Conservation (phyloP, 495 filamentous ascomycete species). For the Penicillium egyptiacum region DNA sequence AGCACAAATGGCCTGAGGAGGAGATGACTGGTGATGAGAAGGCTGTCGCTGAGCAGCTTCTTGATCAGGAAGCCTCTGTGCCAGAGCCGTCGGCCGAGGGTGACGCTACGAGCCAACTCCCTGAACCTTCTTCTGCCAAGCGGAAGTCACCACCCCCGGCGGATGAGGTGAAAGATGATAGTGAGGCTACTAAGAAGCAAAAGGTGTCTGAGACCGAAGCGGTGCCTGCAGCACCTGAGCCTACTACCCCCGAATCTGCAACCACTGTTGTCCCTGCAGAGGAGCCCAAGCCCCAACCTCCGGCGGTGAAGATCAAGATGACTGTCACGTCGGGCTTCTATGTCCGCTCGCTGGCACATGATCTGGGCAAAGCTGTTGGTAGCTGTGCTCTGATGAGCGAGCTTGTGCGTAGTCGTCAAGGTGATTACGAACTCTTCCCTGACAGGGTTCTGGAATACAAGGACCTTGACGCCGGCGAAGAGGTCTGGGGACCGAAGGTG, state of each 20-base stretch:
- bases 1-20: conserved; percentile 67
- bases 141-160: conserved; percentile 38
- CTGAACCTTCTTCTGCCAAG: conserved; percentile 24
- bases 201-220: conserved; percentile 35
- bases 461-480: conserved; percentile 75
- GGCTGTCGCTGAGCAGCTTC: conserved; percentile 68
- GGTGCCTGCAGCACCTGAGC: conserved; percentile 16
- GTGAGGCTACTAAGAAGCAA: conserved; percentile 36
- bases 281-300: conserved; percentile 44
- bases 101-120: conserved; percentile 18
- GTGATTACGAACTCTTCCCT: conserved; percentile 62
- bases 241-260: conserved; percentile 21
- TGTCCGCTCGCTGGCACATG: conserved; percentile 88
- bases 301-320: conserved; percentile 81
- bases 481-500: conserved; percentile 79
- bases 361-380: conserved; percentile 79
- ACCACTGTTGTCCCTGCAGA: conserved; percentile 12
- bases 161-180: conserved; percentile 25
- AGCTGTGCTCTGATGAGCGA: conserved; percentile 86
- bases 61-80: conserved; percentile 41
- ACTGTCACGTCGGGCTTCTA: conserved; percentile 97
- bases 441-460: conserved; percentile 79
- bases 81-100: conserved; percentile 25
- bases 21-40: conserved; percentile 73
- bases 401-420: conserved; percentile 78